Percentiles rank a stretch among this genome's conserved stretches.
Conservation (phyloP, 371 early-diverging fungal genomes). For the Funneliformis caledonium region DNA sequence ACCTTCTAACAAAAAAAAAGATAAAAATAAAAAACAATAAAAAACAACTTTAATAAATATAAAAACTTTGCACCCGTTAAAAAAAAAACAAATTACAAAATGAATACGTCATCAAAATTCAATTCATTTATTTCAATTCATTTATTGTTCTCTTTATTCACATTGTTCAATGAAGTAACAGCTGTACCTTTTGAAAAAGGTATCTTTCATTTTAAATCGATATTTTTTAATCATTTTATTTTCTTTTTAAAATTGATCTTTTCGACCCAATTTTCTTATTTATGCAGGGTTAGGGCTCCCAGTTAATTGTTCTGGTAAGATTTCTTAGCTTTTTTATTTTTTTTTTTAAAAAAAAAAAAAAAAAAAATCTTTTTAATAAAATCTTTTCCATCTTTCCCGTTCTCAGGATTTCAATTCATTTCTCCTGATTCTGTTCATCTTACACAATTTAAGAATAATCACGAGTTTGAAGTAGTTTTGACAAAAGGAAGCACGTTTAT, state of each 20-base stretch:
- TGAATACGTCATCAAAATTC: neutral
- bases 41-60: too few species aligned
- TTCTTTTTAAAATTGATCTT: neutral
- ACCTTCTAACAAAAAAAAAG: too few species aligned
- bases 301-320: neutral
- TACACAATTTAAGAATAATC: too few species aligned
- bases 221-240: neutral
- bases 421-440: neutral
- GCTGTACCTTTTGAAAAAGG: neutral
- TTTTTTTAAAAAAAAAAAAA: neutral
- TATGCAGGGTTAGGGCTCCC: too few species aligned
- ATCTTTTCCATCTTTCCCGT: neutral
- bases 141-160: neutral
- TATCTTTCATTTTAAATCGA: neutral
- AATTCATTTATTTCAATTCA: conserved; percentile 4
- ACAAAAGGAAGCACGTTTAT: neutral
- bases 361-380: neutral
- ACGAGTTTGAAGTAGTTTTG: neutral
- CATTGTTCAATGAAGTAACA: neutral
- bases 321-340: neutral
- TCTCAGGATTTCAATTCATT: neutral
- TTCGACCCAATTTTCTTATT: too few species aligned
- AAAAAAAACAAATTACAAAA: neutral
- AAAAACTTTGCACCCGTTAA: too few species aligned
- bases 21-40: too few species aligned